Base-by-base conservation (phyloP, 352 stramenopile genomes). In the Phytopythium oedochilum region DNA sequence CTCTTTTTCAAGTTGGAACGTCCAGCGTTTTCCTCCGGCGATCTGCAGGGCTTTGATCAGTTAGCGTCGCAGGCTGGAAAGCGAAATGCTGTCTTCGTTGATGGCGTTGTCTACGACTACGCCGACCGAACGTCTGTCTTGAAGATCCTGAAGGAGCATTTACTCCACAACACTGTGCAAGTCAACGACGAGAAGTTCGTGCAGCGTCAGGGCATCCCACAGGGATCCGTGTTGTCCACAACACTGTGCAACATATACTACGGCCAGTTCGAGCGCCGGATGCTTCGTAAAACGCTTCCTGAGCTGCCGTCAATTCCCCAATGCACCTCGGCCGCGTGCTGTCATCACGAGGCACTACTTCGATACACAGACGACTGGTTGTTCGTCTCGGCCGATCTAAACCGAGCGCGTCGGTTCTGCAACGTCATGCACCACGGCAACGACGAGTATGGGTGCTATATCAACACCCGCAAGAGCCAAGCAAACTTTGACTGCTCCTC, bases 231-330 rank as follows among this genome's bases (percentile, higher is more conserved):
- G 48, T 63, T 94, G 14, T 94, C 83, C 8, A 91, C 83, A 6
- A 81, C 78, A 8, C 60, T 94, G 10, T 94, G 83, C 59, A 92
- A 90, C 44, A 59, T 94, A 17, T 94, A 92, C 59, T 91, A 88
- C 43, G 81, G 77, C 15, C 63, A 90, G 47, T 92, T 89, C 42
- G 83, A 94, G 63, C 65, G 75, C 4, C 69, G 74, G 39, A 59
- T 90, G 28, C 57, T 92, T 6, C 65, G 61, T 23, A 82, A 82
- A 25, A 55, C 54, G 17, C 52, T 90, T 26, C 58, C 71, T 1
- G 53, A 69, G 44, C 42, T 57, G 8, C n/a, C n/a, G 11, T 17
- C 11, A 1, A 5, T 42, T 17, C 14, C 9, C 8, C 26, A 46
- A 12, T 20, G 10, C 7, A 8, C 48, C 35, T 18, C 25, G 12